Base-by-base conservation (phyloP, 2,329 filamentous ascomycete species). In the Pseudogymnoascus sp. region DNA sequence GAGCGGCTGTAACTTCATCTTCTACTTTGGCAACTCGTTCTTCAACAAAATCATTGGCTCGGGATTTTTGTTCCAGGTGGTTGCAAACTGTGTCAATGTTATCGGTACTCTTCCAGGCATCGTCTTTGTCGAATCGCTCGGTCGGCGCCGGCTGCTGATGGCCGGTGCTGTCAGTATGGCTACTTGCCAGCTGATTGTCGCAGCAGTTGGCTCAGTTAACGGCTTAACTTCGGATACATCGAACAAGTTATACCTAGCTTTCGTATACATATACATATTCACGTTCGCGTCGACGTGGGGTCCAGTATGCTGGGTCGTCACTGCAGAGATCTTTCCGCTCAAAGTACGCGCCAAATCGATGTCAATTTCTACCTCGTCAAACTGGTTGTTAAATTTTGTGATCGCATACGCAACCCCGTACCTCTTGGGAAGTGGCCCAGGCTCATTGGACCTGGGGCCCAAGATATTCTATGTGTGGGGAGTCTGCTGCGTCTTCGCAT, bases 401-500 rank as follows among this genome's bases (percentile, higher is more conserved):
- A 93, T 96, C 65, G 88, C 88, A 60, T 94, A 91, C 72, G 81
- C 85, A 36, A 92, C 89, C 0, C 91, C 91, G 0, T 94, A 90
- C 74, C 84, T 96, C 77, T 89, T 93, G 27, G 84, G 86, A 65
- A 76, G 79, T 25, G 86, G 88, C 1, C 74, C 78, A 0, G 87
- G 88, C 10, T 86, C 88, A 59, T 87, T 87, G 31, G 83, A 90
- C 67, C 80, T 94, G 59, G 84, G 85, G 4, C 78, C 87, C 38
- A 88, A 87, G 68, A 85, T 92, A 48, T 92, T 92, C 78, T 92
- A 91, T 74, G 81, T 92, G 48, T 93, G 90, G 90, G 90, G 88
- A 13, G 82, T 86, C 3, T 90, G 90, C 68, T 92, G 89, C 74
- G 80, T 89, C 59, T 69, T 88, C 27, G 85, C 85, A 58, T 82